Conservation (phyloP, 1,139 yeast genomes). For the Debaryomycetaceae sp. region DNA sequence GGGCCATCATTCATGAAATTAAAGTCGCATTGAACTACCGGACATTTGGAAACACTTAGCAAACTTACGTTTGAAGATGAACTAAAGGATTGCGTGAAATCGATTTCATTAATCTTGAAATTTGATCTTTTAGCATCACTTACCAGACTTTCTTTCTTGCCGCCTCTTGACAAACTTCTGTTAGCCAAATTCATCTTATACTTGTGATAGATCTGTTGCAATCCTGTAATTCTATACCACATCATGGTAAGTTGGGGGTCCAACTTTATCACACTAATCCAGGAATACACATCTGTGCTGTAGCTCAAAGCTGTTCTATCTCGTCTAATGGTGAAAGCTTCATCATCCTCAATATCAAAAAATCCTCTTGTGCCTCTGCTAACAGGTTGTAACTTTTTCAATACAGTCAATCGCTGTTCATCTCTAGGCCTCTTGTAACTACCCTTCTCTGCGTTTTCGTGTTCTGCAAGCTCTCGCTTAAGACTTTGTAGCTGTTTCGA, state of each 20-base stretch:
- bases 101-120: constrained; percentile 18
- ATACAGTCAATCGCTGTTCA: constrained; percentile 7
- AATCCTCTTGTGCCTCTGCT: background rate
- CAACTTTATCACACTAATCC: constrained; percentile 38
- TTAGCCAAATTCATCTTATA: constrained; percentile 27
- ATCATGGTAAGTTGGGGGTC: constrained; percentile 42
- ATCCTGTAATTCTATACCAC: constrained; percentile 40
- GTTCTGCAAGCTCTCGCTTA: constrained; percentile 27
- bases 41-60: constrained; percentile 23
- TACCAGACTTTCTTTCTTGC: background rate
- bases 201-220: constrained; percentile 40
- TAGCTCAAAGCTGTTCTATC: background rate
- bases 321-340: background rate
- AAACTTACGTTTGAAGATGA: constrained; percentile 2
- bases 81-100: constrained; percentile 21
- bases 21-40: constrained; percentile 42
- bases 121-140: constrained; percentile 7
- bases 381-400: constrained; percentile 16
- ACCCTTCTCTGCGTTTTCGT: constrained; percentile 17
- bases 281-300: constrained; percentile 26
- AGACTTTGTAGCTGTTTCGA: constrained; percentile 35
- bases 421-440: constrained; percentile 12
- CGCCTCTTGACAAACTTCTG: background rate
- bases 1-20: constrained; percentile 31
- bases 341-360: background rate